Percentiles rank a stretch among this genome's conserved stretches.
phyloP scores from a whole-genome alignment of 1,284 basidiomycete genomes.

The Malassezia caprae region DNA sequence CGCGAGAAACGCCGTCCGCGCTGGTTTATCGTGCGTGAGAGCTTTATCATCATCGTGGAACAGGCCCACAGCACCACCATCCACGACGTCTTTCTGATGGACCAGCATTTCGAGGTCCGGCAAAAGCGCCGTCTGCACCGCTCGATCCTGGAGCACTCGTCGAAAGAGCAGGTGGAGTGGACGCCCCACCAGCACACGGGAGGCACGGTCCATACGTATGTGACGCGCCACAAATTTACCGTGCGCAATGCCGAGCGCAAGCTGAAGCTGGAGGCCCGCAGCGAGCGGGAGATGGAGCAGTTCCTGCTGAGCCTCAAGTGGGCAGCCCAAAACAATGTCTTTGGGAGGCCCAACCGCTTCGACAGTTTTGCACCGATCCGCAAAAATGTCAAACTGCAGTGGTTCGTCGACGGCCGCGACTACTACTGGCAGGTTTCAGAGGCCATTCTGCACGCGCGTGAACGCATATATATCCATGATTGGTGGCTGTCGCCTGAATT shows the following conservation, averaged over 20 bases:
- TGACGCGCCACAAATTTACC: constrained; percentile 73
- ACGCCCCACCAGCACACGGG: not conserved
- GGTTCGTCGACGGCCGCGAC: constrained; percentile 85
- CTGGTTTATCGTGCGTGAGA: constrained; percentile 91
- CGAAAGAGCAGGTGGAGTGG: not conserved
- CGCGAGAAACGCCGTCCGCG: constrained; percentile 57
- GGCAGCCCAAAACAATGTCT: constrained; percentile 66
- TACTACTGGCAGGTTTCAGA: constrained; percentile 65
- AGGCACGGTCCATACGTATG: constrained; percentile 6
- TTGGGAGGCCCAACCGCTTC: constrained; percentile 60
- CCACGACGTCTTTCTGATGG: constrained; percentile 89
- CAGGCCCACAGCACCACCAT: constrained; percentile 64
- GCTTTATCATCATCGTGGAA: constrained; percentile 76
- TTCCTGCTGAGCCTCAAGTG: constrained; percentile 88
- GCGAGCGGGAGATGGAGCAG: constrained; percentile 90
- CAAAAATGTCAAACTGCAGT: constrained; percentile 84
- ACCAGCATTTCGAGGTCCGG: constrained; percentile 63
- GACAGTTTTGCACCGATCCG: constrained; percentile 89
- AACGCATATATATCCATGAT: constrained; percentile 53
- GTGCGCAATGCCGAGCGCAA: constrained; percentile 81
- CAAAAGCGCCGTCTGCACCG: constrained; percentile 6
- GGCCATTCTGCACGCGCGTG: constrained; percentile 79
- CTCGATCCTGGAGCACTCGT: constrained; percentile 1
- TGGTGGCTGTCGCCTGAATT: constrained; percentile 57
- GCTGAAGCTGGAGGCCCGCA: constrained; percentile 76